A percentile compares a stretch with the other conserved stretches of the same genome.
phyloP scores from a whole-genome alignment of 495 filamentous ascomycete species.

The Hypomontagnella monticulosa region DNA sequence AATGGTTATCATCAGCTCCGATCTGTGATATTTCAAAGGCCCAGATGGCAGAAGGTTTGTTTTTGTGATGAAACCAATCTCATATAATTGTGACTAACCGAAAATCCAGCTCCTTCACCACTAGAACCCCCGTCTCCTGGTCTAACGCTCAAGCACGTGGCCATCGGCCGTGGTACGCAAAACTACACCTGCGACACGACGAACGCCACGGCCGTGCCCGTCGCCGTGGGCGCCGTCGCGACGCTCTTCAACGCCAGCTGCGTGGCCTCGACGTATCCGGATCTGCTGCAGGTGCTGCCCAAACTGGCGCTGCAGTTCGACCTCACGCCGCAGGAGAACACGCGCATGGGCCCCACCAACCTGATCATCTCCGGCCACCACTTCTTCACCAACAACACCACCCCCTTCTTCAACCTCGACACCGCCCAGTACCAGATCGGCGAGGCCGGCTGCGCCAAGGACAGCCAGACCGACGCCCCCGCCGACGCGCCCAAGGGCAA shows the following conservation, averaged over 20 bases:
- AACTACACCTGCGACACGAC: conserved; percentile 86
- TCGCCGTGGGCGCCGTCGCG: conserved; percentile 77
- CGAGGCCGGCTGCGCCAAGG: conserved; percentile 70
- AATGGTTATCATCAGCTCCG: conserved; percentile 49
- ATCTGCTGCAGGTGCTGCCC: conserved; percentile 66
- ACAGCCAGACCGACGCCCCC: conserved; percentile 65
- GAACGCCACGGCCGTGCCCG: conserved; percentile 66
- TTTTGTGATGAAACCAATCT: background rate
- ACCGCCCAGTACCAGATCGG: conserved; percentile 62
- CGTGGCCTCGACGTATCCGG: conserved; percentile 71
- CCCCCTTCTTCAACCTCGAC: conserved; percentile 83
- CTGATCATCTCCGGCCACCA: conserved; percentile 78
- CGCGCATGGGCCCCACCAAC: conserved; percentile 61
- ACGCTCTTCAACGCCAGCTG: conserved; percentile 90
- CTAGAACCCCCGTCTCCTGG: conserved; percentile 68
- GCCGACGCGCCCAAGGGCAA: conserved; percentile 61
- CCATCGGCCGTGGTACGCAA: conserved; percentile 86
- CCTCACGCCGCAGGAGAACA: conserved; percentile 48
- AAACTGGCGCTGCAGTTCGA: conserved; percentile 65
- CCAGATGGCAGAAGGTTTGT: conserved; percentile 56
- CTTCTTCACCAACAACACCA: conserved; percentile 72
- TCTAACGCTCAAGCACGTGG: conserved; percentile 75
- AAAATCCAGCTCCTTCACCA: conserved; percentile 48
- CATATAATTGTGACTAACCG: conserved; percentile 35
- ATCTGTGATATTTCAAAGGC: conserved; percentile 63